These are phyloP conservation scores for Salix suchowensis DNA, from an alignment of 345 rosid species.

Conservation along the genomic window DNA sequence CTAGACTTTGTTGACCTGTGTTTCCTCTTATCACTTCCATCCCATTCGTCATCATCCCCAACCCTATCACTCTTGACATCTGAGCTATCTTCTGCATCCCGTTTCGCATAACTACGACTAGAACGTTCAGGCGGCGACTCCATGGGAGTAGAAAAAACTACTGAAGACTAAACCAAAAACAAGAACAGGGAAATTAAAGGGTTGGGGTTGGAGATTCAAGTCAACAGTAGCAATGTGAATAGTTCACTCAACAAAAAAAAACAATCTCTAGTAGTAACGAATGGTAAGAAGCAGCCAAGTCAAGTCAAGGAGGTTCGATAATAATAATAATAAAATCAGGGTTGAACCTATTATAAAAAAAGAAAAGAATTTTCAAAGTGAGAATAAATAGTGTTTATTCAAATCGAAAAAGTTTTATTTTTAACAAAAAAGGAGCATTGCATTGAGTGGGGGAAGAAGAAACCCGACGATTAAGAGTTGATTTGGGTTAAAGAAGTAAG, in stretches of 20 bases:
- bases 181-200: neutral
- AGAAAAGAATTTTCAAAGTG: no score
- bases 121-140: constrained; percentile 65
- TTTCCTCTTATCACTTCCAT: constrained; percentile 54
- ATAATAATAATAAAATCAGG: neutral
- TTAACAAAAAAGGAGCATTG: no score
- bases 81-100: constrained; percentile 40
- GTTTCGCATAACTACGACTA: constrained; percentile 37
- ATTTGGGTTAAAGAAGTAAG: no score
- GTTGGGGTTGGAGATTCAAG: neutral
- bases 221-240: neutral
- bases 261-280: neutral
- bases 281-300: neutral
- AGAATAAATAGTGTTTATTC: no score
- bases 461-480: no score
- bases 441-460: no score
- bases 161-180: neutral
- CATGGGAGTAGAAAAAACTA: constrained; percentile 22
- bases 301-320: neutral
- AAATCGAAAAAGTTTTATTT: no score
- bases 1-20: constrained; percentile 60
- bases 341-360: no score
- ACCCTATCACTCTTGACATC: constrained; percentile 42
- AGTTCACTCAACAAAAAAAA: neutral
- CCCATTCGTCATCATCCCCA: constrained; percentile 59